Evolutionary conservation across 2,329 filamentous ascomycete species (phyloP), one percentile per base, ranked within the genome.

Genomic region (Trichoderma breve): DNA sequence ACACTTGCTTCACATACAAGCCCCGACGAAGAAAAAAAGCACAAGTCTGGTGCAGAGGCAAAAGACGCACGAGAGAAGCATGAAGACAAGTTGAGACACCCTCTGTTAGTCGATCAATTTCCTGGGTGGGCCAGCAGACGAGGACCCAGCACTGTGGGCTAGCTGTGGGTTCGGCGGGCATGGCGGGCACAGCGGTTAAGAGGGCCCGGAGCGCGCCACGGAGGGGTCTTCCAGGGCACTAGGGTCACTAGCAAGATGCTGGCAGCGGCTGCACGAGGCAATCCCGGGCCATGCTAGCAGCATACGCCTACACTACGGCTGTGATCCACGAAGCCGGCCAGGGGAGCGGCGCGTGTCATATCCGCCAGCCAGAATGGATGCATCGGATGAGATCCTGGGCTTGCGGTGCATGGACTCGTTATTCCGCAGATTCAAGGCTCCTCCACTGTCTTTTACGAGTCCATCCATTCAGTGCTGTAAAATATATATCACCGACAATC

Each of bases 41-140:
- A 68, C 24, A 57, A n/a, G 61, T 55, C 32, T 47, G 47, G 47
- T 28, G 21, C 8, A 57, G 36, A 39, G 70, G 26, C 26, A 62
- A 63, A 61, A 53, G 28, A 30, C 18, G 39, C n/a, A 30, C 21
- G 61, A 68, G 34, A 68, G 65, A 58, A 69, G 39, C 47, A 67
- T 67, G 21, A 66, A 34, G 47, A 58, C 64, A 58, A 53, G 47
- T 39, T 18, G n/a, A 67, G 34, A 53, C 28, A 43, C 39, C 7
- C 39, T 3, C 39, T 51, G 70, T 55, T 60, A 66, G 64, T 68
- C 51, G 57, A 70, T 72, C 71, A 71, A 72, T 72, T 72, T 72
- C 57, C 71, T 39, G 64, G 15, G 71, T 70, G 71, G 71, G 65
- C 65, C 65, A 15, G 18, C 28, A 61, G 64, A 24, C 24, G 57